Conservation (phyloP, 129 eudicot species). For the Solidago caesia region DNA sequence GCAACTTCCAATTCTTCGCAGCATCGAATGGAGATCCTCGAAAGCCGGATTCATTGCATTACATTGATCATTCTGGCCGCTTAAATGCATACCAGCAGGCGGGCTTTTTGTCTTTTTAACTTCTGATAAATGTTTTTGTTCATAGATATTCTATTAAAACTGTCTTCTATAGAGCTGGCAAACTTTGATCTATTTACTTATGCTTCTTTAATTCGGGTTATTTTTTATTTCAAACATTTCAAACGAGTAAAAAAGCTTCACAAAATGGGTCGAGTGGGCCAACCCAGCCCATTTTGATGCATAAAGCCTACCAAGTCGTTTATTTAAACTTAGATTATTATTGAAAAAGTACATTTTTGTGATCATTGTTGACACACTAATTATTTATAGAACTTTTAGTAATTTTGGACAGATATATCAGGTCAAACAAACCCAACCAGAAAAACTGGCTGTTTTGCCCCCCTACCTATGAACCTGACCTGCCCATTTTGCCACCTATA, state of each 20-base stretch:
- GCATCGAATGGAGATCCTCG: conserved; percentile 94
- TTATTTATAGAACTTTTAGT: background rate
- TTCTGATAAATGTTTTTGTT: background rate
- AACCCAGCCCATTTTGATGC: background rate
- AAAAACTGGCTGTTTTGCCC: background rate
- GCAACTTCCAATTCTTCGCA: conserved; percentile 25
- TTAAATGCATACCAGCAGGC: conserved; percentile 92
- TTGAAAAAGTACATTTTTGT: background rate
- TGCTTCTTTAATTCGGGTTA: background rate
- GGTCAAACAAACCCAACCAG: background rate
- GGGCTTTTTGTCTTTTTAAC: conserved; percentile 13
- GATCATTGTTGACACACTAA: background rate
- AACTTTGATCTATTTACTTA: background rate
- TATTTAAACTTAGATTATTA: background rate
- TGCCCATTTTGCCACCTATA: background rate
- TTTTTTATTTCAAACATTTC: background rate
- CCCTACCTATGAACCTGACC: background rate
- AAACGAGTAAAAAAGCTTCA: background rate
- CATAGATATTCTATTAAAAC: background rate
- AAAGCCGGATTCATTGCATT: conserved; percentile 62
- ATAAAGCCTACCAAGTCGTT: background rate
- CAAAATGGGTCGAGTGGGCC: no score
- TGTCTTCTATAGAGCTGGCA: background rate
- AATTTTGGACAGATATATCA: background rate
- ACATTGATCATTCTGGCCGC: conserved; percentile 80